Conservation (phyloP, 192 early-diverging fungal species). For the Entomortierella chlamydospora region DNA sequence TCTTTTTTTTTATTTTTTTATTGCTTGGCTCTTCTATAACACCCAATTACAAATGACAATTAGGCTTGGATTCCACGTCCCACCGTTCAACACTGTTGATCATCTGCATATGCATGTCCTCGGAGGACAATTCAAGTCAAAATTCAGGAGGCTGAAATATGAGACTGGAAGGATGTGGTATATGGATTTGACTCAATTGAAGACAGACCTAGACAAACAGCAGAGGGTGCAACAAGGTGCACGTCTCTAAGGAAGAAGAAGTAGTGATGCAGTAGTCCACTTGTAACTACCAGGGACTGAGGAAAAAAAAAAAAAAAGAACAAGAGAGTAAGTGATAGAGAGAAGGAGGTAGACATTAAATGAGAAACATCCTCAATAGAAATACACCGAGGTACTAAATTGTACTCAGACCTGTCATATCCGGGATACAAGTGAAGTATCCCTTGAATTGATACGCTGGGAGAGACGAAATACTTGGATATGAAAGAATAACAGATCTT, state of each 20-base stretch:
- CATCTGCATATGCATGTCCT: slow-evolving; percentile 82
- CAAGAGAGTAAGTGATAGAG: too few species aligned
- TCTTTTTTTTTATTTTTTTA: background rate
- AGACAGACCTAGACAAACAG: slow-evolving; percentile 20
- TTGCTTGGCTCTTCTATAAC: background rate
- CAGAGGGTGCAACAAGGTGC: slow-evolving; percentile 19
- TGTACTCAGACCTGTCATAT: too few species aligned
- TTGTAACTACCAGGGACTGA: background rate
- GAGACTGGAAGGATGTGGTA: slow-evolving; percentile 49
- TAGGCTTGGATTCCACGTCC: slow-evolving; percentile 78
- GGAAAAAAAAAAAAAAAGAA: too few species aligned
- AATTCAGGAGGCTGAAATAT: slow-evolving; percentile 41
- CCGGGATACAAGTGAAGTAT: too few species aligned
- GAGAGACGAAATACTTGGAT: too few species aligned
- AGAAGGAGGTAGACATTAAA: too few species aligned
- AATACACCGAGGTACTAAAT: too few species aligned
- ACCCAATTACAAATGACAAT: too few species aligned
- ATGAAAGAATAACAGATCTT: too few species aligned
- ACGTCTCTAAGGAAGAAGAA: slow-evolving; percentile 24
- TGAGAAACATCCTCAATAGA: too few species aligned
- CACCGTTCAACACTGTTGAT: slow-evolving; percentile 76
- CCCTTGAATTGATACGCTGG: too few species aligned
- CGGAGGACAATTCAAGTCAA: slow-evolving; percentile 65
- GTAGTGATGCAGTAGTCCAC: background rate
- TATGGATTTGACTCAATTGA: slow-evolving; percentile 28